Conservation (phyloP, 176 grass and related monocot genomes). For the Oryza coarctata region DNA sequence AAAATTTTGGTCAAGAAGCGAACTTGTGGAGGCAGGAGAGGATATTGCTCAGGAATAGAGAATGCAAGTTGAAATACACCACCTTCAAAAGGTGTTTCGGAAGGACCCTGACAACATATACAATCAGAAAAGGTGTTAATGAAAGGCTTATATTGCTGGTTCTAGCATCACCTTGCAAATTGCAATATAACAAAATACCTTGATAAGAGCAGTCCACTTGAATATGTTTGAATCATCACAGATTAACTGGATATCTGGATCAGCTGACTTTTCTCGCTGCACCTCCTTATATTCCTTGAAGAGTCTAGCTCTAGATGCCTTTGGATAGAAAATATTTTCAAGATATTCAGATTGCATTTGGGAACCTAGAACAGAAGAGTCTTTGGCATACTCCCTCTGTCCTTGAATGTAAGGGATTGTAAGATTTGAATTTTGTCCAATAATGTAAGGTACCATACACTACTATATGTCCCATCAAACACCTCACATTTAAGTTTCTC, state of each 20-base stretch:
- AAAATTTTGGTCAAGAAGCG: conserved; percentile 99
- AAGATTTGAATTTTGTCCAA: no score
- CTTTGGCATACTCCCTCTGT: no score
- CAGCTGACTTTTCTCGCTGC: conserved; percentile 83
- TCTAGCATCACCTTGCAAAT: background rate
- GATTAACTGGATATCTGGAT: conserved; percentile 95
- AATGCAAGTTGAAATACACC: conserved; percentile 93
- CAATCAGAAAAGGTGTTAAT: conserved; percentile 4
- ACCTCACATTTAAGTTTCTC: no score
- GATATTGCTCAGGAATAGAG: conserved; percentile 94
- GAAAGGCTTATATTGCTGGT: background rate
- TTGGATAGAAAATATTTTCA: conserved; percentile 8
- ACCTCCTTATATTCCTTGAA: conserved; percentile 98
- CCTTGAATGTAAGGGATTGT: no score
- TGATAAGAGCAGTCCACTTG: conserved; percentile 98
- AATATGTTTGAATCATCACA: conserved; percentile 98
- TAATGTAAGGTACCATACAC: no score
- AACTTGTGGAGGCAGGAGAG: conserved; percentile 98
- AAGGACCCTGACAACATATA: conserved; percentile 64
- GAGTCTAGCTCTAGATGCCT: conserved; percentile 95
- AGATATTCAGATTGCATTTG: conserved; percentile 2
- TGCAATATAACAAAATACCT: conserved; percentile 37
- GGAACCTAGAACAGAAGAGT: background rate
- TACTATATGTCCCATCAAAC: no score
- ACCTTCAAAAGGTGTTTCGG: conserved; percentile 95